Evolutionary conservation across 805 yeast species (phyloP).

Genomic region (Cephaloascus albidus): DNA sequence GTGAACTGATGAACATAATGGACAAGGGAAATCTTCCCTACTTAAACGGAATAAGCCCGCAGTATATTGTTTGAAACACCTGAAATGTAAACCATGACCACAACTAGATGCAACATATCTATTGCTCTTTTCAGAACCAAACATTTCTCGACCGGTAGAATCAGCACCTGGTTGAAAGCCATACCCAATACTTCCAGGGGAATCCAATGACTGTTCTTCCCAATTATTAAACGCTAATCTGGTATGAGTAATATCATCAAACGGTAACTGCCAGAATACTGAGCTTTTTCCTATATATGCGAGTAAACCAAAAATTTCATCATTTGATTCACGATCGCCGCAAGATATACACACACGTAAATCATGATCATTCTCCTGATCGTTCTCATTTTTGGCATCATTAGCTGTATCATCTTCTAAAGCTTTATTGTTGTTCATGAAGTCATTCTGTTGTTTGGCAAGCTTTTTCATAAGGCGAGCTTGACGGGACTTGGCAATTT

Average conservation of each 20-base stretch:
- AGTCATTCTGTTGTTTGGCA: slow-evolving; percentile 40
- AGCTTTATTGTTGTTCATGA: slow-evolving; percentile 27
- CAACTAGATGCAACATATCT: slow-evolving; percentile 29
- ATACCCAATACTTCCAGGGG: slow-evolving; percentile 5
- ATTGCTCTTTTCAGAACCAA: neutral
- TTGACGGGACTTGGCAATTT: slow-evolving; percentile 54
- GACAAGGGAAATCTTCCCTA: slow-evolving; percentile 28
- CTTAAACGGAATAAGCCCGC: slow-evolving; percentile 5
- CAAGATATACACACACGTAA: slow-evolving; percentile 46
- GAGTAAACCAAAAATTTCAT: slow-evolving; percentile 52
- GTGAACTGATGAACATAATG: slow-evolving; percentile 37
- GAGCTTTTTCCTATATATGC: slow-evolving; percentile 37
- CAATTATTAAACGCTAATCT: slow-evolving; percentile 13
- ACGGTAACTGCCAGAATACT: slow-evolving; percentile 38
- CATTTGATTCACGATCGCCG: slow-evolving; percentile 37
- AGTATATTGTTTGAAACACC: slow-evolving; percentile 27
- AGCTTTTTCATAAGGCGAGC: slow-evolving; percentile 53
- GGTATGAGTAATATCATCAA: slow-evolving; percentile 6
- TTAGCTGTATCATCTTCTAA: slow-evolving; percentile 12
- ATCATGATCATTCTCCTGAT: neutral
- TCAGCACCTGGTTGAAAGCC: neutral
- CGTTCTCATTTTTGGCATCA: slow-evolving; percentile 4
- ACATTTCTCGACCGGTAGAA: neutral
- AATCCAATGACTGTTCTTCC: slow-evolving; percentile 16
- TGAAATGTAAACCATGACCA: slow-evolving; percentile 43